phyloP scores from a whole-genome alignment of 2,329 filamentous ascomycete species.

The Fusarium oxysporum region DNA sequence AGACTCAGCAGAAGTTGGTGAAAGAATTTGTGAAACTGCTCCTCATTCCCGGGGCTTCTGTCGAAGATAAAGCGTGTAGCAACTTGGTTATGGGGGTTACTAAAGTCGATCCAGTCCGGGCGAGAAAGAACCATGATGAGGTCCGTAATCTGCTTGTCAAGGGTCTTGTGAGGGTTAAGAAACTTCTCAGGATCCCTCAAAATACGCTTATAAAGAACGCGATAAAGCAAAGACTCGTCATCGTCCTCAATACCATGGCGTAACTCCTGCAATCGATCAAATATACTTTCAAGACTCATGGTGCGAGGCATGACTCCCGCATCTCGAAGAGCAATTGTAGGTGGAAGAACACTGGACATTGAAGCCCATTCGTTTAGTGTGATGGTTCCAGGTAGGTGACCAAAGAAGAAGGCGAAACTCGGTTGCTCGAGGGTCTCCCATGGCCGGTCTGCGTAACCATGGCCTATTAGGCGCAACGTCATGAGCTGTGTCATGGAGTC shows the following conservation, averaged over 20 bases:
- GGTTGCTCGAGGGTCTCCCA: slow-evolving; percentile 82
- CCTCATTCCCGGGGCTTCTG: slow-evolving; percentile 64
- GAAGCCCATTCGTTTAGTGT: slow-evolving; percentile 78
- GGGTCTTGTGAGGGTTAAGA: slow-evolving; percentile 68
- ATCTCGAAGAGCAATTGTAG: slow-evolving; percentile 68
- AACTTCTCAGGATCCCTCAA: slow-evolving; percentile 75
- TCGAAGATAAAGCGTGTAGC: slow-evolving; percentile 79
- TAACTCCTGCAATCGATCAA: slow-evolving; percentile 69
- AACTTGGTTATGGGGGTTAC: slow-evolving; percentile 75
- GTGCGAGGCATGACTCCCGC: slow-evolving; percentile 69
- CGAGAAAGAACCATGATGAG: slow-evolving; percentile 76
- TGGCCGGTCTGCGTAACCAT: slow-evolving; percentile 59
- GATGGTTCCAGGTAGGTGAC: slow-evolving; percentile 74
- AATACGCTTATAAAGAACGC: slow-evolving; percentile 74
- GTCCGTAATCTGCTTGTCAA: slow-evolving; percentile 79
- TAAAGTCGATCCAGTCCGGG: slow-evolving; percentile 81
- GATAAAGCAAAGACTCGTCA: slow-evolving; percentile 69
- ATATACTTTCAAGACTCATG: slow-evolving; percentile 67
- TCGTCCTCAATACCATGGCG: slow-evolving; percentile 68
- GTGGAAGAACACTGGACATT: slow-evolving; percentile 66
- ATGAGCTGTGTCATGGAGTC: slow-evolving; percentile 69
- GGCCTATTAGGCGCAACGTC: slow-evolving; percentile 62
- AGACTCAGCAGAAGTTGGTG: slow-evolving; percentile 80
- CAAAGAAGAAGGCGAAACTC: slow-evolving; percentile 76
- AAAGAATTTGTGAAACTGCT: slow-evolving; percentile 75